Percentiles rank a stretch among this genome's conserved stretches.
Conservation (phyloP, 768 basidiomycete species). For the Auriscalpium vulgare region DNA sequence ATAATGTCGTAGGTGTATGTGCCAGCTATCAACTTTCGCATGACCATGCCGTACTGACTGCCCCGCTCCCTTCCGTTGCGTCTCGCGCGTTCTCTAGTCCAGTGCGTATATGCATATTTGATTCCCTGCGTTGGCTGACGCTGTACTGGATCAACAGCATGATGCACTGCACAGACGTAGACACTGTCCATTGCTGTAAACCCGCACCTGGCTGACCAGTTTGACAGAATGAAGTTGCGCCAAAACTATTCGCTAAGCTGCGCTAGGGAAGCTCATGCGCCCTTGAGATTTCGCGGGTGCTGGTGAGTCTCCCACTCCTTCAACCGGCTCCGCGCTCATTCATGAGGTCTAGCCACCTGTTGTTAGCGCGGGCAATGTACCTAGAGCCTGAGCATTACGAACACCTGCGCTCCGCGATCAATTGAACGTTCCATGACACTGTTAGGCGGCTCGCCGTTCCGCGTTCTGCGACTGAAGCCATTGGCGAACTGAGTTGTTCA, state of each 20-base stretch:
- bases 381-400: too few relatives aligned
- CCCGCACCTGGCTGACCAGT: slow-evolving; percentile 3
- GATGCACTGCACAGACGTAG: slow-evolving; percentile 91
- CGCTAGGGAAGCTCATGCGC: slow-evolving; percentile 25
- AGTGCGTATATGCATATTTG: slow-evolving; percentile 39
- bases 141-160: slow-evolving; percentile 37
- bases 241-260: slow-evolving; percentile 79
- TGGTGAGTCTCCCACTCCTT: too few relatives aligned
- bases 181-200: slow-evolving; percentile 20
- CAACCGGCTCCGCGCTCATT: too few relatives aligned
- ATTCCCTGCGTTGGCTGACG: background rate
- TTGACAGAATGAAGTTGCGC: slow-evolving; percentile 47
- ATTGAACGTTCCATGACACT: too few relatives aligned
- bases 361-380: too few relatives aligned
- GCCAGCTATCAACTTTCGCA: background rate
- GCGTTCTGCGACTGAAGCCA: too few relatives aligned
- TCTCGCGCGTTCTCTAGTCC: slow-evolving; percentile 35
- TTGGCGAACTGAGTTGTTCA: too few relatives aligned
- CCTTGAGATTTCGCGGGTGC: too few relatives aligned
- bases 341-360: too few relatives aligned
- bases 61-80: too few relatives aligned
- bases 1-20: slow-evolving; percentile 18
- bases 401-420: too few relatives aligned
- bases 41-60: background rate
- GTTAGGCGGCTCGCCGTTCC: too few relatives aligned